Conservation (phyloP, 495 filamentous ascomycete genomes). For the Daldinia grandis region DNA sequence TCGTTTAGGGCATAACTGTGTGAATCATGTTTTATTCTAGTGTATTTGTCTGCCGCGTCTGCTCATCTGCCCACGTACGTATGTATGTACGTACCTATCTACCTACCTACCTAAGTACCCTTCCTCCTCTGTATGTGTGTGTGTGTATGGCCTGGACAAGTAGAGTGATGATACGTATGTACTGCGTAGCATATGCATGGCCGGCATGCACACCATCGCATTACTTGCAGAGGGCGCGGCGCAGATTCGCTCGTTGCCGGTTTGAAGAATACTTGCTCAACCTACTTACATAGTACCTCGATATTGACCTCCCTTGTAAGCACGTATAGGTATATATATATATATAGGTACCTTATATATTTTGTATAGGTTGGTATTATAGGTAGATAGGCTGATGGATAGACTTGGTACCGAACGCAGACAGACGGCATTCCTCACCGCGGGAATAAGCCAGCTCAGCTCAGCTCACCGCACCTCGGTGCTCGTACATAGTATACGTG, state of each 20-base stretch:
- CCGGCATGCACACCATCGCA: slow-evolving; percentile 1
- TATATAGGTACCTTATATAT: not conserved
- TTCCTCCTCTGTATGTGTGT: not conserved
- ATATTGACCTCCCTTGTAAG: not conserved
- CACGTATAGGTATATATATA: not conserved
- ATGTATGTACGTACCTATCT: not conserved
- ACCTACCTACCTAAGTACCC: not conserved
- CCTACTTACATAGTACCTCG: not conserved
- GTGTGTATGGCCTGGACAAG: not conserved
- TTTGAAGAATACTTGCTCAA: not conserved
- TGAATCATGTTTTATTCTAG: not conserved
- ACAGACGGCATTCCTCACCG: not conserved
- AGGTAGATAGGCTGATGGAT: not conserved
- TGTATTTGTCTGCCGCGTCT: not conserved
- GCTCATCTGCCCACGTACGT: not conserved
- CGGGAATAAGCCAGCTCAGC: not conserved
- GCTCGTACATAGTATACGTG: not conserved
- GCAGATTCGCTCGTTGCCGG: not conserved
- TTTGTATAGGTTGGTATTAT: not conserved
- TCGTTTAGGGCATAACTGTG: not conserved
- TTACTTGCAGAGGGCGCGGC: slow-evolving; percentile 3
- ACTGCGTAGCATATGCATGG: slow-evolving; percentile 2
- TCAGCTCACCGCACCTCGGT: not conserved
- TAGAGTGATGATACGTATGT: slow-evolving; percentile 4
- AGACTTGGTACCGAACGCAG: not conserved